Evolutionary conservation across 176 grass and related monocot species (phyloP).

Genomic region (Areca catechu): DNA sequence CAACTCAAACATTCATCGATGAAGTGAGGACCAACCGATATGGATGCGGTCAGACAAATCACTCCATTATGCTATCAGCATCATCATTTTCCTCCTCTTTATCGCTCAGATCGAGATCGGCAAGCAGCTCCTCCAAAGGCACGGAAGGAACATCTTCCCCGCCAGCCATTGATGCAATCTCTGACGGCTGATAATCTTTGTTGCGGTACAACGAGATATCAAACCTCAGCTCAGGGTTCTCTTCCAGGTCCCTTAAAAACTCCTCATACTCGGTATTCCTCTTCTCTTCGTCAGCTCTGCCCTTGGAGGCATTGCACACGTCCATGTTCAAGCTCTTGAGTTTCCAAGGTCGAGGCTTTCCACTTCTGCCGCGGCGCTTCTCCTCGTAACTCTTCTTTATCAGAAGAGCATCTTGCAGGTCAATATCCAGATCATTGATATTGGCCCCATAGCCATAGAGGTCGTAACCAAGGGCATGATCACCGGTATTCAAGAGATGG

Average conservation of each 20-base stretch:
- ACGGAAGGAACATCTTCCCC: slow-evolving; percentile 53
- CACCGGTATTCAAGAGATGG: slow-evolving; percentile 59
- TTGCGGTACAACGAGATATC: slow-evolving; percentile 45
- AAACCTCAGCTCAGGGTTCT: slow-evolving; percentile 38
- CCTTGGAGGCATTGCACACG: slow-evolving; percentile 50
- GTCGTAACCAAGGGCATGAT: slow-evolving; percentile 87
- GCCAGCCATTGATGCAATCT: slow-evolving; percentile 58
- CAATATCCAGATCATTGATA: slow-evolving; percentile 41
- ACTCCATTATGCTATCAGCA: slow-evolving; percentile 32
- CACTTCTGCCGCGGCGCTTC: slow-evolving; percentile 35
- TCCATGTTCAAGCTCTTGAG: too few relatives aligned
- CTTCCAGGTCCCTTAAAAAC: slow-evolving; percentile 55
- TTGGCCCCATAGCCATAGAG: slow-evolving; percentile 57
- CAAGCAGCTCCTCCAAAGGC: slow-evolving; percentile 62
- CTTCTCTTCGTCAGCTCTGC: too few relatives aligned
- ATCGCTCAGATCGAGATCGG: slow-evolving; percentile 52
- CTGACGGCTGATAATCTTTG: slow-evolving; percentile 62
- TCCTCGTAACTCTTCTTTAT: slow-evolving; percentile 94
- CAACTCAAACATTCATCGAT: too few relatives aligned
- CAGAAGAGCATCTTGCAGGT: slow-evolving; percentile 71
- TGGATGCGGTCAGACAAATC: neutral
- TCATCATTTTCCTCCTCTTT: slow-evolving; percentile 24
- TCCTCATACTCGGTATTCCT: slow-evolving; percentile 49
- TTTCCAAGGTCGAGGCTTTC: too few relatives aligned
- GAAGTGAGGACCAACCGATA: too few relatives aligned